Evolutionary conservation across 257 asterid genomes (phyloP).

Genomic region (Fraxinus americana): DNA sequence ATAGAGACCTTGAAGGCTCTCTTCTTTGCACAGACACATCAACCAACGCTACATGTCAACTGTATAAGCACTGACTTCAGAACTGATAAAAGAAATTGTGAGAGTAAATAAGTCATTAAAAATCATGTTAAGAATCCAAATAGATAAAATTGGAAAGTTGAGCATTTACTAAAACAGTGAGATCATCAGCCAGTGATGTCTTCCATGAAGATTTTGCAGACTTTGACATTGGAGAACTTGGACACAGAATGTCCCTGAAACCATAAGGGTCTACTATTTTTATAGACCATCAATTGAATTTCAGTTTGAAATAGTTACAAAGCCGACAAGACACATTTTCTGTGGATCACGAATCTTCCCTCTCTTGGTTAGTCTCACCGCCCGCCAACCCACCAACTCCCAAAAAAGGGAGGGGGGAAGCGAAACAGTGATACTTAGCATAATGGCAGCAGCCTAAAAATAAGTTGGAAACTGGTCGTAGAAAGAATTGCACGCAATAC

Average conservation of each 20-base stretch:
- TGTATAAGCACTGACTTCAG: neutral
- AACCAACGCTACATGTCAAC: neutral
- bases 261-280: neutral
- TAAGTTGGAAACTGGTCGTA: neutral
- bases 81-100: neutral
- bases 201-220: neutral
- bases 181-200: neutral
- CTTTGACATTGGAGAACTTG: neutral
- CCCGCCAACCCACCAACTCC: neutral
- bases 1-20: neutral
- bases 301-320: neutral
- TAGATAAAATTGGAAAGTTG: neutral
- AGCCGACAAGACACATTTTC: neutral
- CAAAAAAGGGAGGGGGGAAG: no score
- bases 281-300: neutral
- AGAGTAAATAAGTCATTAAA: neutral
- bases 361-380: neutral
- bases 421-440: neutral
- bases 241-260: neutral
- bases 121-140: conserved; percentile 4
- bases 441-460: neutral
- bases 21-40: neutral
- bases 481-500: neutral
- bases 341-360: neutral
- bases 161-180: neutral